Evolutionary conservation across 495 filamentous ascomycete species (phyloP), one percentile per base, ranked within the genome.

Genomic region (Ramalina intermedia): DNA sequence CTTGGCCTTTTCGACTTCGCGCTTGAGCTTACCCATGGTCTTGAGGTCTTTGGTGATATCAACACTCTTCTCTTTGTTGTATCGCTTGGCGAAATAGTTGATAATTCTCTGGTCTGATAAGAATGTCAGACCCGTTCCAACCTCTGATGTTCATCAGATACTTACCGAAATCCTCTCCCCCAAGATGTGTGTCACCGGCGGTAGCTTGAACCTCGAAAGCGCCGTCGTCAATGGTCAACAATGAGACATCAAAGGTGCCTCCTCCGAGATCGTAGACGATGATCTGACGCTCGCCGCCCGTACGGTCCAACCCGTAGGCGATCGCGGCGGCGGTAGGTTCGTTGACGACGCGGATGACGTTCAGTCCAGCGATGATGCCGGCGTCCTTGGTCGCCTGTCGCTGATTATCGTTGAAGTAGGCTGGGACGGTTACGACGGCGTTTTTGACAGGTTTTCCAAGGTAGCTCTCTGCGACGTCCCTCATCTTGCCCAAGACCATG

Each of bases 21-120:
- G 91, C 87, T 96, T 96, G 56, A 99, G 80, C 72, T 96, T 96
- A 72, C 91, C 90, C 91, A 99, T 96, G 48, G 91, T 82, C 86
- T 96, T 96, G 48, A 83, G 70, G 58, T 96, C 88, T 75, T 89
- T 94, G 73, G 81, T 81, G 63, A 99, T 81, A 61, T 96, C 85
- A 53, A 86, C 84, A 55, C 72, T 68, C 75, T 96, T 79, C 79
- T 96, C 91, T 83, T 96, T 96, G 82, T 96, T 96, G 80, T 95
- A 99, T 58, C 80, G 78, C 85, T 96, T 96, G 71, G 84, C 80
- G 66, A 96, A 86, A 80, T 94, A 78, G 71, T 87, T 86, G 75
- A 99, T 93, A 68, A 96, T 79, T 67, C 90, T 83, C 74, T 96
- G 86, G 68, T 99, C 91, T 68, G 13, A 7, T 40, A 24, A 14